Percentiles rank a stretch among this genome's conserved stretches.
Evolutionary conservation across 768 basidiomycete genomes (phyloP).

Genomic region (Tremella mesenterica): DNA sequence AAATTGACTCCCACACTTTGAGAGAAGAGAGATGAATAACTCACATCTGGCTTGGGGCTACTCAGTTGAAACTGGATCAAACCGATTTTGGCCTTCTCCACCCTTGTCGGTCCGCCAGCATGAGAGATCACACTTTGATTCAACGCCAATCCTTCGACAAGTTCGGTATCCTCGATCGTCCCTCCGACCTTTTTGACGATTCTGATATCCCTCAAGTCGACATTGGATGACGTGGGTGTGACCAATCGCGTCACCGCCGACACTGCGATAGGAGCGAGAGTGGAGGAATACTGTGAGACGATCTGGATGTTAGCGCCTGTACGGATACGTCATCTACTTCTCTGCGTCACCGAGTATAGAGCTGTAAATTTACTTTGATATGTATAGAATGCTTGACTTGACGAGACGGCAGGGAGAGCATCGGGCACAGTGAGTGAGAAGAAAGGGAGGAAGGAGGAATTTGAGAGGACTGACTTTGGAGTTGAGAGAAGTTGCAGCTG

Average conservation of each 20-base stretch:
- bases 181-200: constrained; percentile 98
- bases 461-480: constrained; percentile 61
- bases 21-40: constrained; percentile 44
- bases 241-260: constrained; percentile 85
- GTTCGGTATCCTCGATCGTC: constrained; percentile 96
- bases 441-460: not conserved
- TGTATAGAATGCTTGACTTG: no score
- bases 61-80: constrained; percentile 97
- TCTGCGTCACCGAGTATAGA: no score
- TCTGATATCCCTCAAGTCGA: constrained; percentile 91
- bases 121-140: constrained; percentile 87
- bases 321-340: no score
- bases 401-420: no score
- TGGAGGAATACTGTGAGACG: constrained; percentile 97
- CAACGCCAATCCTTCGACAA: constrained; percentile 92
- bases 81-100: constrained; percentile 98
- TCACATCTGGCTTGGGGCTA: constrained; percentile 92
- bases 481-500: constrained; percentile 89
- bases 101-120: constrained; percentile 84
- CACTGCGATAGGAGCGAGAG: constrained; percentile 98
- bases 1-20: no score
- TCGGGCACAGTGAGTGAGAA: no score
- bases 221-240: constrained; percentile 80
- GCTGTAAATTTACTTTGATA: no score
- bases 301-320: constrained; percentile 54